Percentiles rank a stretch among this genome's conserved stretches.
These are phyloP conservation scores for Talaromyces islandicus DNA, from an alignment of 2,329 filamentous ascomycete species.

Conservation along the genomic window DNA sequence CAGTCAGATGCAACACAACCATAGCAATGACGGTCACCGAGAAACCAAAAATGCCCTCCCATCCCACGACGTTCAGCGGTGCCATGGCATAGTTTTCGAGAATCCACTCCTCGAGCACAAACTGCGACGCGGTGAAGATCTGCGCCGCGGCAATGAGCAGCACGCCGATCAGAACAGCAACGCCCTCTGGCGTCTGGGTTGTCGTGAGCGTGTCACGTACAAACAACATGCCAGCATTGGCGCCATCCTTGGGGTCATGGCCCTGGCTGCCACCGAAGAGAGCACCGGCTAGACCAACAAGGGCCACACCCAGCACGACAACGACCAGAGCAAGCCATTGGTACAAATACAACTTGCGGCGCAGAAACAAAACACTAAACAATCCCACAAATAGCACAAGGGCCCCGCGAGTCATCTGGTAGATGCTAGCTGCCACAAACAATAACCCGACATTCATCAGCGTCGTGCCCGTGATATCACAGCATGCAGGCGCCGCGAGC, in stretches of 20 bases:
- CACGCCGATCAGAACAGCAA: slow-evolving; percentile 73
- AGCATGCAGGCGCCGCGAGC: slow-evolving; percentile 79
- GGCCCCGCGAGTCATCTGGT: slow-evolving; percentile 96
- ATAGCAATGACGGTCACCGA: slow-evolving; percentile 70
- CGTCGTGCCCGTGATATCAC: slow-evolving; percentile 91
- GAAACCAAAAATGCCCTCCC: slow-evolving; percentile 93
- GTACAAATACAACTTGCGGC: slow-evolving; percentile 71
- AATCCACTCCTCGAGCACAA: slow-evolving; percentile 92
- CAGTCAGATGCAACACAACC: slow-evolving; percentile 67
- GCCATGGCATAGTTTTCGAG: slow-evolving; percentile 73
- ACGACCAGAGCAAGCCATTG: slow-evolving; percentile 87
- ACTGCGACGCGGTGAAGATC: slow-evolving; percentile 94
- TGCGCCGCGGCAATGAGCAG: slow-evolving; percentile 88
- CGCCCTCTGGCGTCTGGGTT: slow-evolving; percentile 49
- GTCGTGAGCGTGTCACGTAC: slow-evolving; percentile 30
- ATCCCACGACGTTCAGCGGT: slow-evolving; percentile 86
- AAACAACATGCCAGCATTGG: slow-evolving; percentile 14
- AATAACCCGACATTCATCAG: slow-evolving; percentile 95
- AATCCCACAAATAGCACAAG: slow-evolving; percentile 92
- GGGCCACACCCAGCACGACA: slow-evolving; percentile 78
- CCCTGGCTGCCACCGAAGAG: slow-evolving; percentile 63
- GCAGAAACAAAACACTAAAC: slow-evolving; percentile 88
- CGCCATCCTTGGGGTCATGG: slow-evolving; percentile 30
- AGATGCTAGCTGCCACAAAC: slow-evolving; percentile 92
- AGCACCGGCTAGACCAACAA: slow-evolving; percentile 85